These are phyloP conservation scores for Danielia reshetovae DNA, from an alignment of 805 yeast species.

Conservation along the genomic window DNA sequence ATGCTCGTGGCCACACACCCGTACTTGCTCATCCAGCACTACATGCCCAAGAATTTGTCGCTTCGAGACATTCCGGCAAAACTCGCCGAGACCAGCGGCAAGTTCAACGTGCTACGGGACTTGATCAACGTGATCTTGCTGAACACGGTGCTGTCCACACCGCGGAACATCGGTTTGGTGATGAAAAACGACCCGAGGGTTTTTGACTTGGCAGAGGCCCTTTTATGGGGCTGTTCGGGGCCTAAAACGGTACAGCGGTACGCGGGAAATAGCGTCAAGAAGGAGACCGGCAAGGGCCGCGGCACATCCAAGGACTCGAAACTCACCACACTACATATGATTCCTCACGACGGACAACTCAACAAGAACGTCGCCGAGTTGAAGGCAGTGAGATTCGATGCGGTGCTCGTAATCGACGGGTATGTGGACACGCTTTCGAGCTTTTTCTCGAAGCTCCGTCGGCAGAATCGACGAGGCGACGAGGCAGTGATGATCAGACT, in stretches of 20 bases:
- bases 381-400: constrained; percentile 42
- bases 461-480: constrained; percentile 25
- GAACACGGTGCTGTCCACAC: constrained; percentile 22
- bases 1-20: constrained; percentile 87
- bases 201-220: constrained; percentile 70
- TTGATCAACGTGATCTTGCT: constrained; percentile 52
- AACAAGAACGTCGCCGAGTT: constrained; percentile 19
- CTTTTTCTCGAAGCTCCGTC: constrained; percentile 24
- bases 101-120: constrained; percentile 67
- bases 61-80: constrained; percentile 68
- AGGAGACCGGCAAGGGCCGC: constrained; percentile 36
- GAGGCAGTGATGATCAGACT: constrained; percentile 60
- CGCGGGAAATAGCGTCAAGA: constrained; percentile 55
- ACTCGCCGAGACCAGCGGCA: constrained; percentile 77
- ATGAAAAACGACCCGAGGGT: constrained; percentile 61
- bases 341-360: constrained; percentile 37
- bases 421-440: constrained; percentile 43
- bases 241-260: constrained; percentile 51
- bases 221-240: constrained; percentile 53
- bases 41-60: constrained; percentile 74
- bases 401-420: constrained; percentile 61
- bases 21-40: constrained; percentile 75
- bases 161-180: constrained; percentile 61
- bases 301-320: constrained; percentile 13
- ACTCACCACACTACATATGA: constrained; percentile 32